phyloP scores from a whole-genome alignment of 2,329 filamentous ascomycete genomes.

The Conoideocrella luteorostrata region DNA sequence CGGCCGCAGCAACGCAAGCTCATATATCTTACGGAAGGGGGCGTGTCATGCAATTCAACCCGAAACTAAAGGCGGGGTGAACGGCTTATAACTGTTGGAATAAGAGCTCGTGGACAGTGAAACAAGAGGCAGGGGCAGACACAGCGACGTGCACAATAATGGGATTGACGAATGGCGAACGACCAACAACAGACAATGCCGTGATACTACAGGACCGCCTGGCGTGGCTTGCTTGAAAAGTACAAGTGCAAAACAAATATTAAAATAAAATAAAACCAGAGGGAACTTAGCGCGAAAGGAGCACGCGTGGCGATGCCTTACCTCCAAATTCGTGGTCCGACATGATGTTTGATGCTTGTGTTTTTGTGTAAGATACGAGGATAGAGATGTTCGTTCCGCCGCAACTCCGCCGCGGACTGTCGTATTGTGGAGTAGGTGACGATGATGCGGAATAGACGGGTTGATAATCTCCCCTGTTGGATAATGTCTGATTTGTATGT shows the following conservation, averaged over 20 bases:
- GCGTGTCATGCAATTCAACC: neutral
- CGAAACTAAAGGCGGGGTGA: conserved; percentile 1
- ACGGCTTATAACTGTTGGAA: neutral
- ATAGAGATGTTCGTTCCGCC: neutral
- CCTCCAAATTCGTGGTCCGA: conserved; percentile 62
- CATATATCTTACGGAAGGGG: neutral
- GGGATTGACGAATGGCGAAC: too few species aligned
- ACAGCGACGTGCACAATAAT: too few species aligned
- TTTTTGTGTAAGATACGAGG: neutral
- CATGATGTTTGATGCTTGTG: conserved; percentile 34
- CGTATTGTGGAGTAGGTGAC: too few species aligned
- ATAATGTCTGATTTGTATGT: too few species aligned
- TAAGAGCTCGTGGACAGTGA: neutral
- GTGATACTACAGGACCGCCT: too few species aligned
- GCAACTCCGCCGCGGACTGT: too few species aligned
- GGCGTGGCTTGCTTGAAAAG: too few species aligned
- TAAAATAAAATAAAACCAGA: neutral
- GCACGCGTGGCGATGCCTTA: conserved; percentile 26
- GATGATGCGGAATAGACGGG: too few species aligned
- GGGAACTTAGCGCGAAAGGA: neutral
- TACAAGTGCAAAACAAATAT: neutral
- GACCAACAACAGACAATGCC: too few species aligned
- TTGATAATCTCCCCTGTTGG: too few species aligned
- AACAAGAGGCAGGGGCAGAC: neutral
- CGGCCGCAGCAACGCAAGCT: neutral